Base-by-base conservation (phyloP, 2,329 filamentous ascomycete species). In the Alternaria novae-zelandiae region DNA sequence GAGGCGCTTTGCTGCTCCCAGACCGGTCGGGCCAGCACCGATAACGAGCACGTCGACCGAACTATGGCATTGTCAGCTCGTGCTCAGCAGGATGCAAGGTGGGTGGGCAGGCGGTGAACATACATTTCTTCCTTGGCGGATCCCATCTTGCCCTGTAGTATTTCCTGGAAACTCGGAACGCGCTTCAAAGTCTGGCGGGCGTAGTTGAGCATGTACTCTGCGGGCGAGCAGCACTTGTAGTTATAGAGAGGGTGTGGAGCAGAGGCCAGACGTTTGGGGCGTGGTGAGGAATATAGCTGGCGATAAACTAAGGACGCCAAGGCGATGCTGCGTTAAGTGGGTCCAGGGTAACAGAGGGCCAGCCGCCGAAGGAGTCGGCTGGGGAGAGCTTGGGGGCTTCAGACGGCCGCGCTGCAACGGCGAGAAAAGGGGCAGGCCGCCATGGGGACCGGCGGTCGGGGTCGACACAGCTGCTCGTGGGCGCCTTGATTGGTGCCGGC, bases 11-110 rank as follows among this genome's bases (percentile, higher is more conserved):
- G 96, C 96, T 81, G 96, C 96, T 87, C 96, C 96, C 74, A 98
- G 89, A 84, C 96, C 96, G 79, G 96, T 98, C 76, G 96, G 96
- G 80, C 96, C 96, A 84, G 95, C 95, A 80, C 96, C 96, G 85
- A 98, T 97, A 83, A 99, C 90, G 80, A 99, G 93, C 74, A 99
- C 91, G 84, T 99, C 96, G 81, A 98, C 93, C 78, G 93, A 90
- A 82, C 94, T 96, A 82, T 50, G 53, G 21, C 26, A 54, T 25
- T 30, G 74, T 80, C 69, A 75, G 68, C 57, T 65, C 45, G 51
- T 66, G 50, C 55, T 51, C 54, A 21, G 45, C 26, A 28, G 54
- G 54, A 47, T 41, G 32, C 60, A 56, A 47, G 23, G 59, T 53
- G 61, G 25, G 59, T 54, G 61, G 63, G 72, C 65, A 66, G 73